Evolutionary conservation across 169 alveolate species (phyloP).

Genomic region (Eimeria tenella): DNA sequence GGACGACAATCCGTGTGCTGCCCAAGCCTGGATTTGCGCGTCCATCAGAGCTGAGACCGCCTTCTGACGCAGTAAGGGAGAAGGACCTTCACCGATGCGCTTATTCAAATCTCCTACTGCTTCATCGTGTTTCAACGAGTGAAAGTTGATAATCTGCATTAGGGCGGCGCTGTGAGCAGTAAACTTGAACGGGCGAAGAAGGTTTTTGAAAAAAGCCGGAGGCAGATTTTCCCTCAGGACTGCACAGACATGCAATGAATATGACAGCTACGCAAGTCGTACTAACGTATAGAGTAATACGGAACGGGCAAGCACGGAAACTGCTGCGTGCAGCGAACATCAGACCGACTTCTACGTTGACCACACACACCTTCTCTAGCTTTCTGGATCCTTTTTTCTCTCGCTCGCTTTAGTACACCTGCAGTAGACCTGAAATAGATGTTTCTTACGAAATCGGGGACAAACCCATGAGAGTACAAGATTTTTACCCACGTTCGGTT

Average conservation of each 20-base stretch:
- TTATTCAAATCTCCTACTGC: slow-evolving; percentile 21
- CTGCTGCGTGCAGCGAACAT: background rate
- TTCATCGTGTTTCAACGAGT: slow-evolving; percentile 72
- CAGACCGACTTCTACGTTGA: background rate
- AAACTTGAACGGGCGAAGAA: slow-evolving; percentile 45
- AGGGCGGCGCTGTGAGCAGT: slow-evolving; percentile 78
- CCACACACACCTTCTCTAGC: slow-evolving; percentile 10
- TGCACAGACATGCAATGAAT: background rate
- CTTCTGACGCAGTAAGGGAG: slow-evolving; percentile 7
- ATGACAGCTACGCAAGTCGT: too few relatives aligned
- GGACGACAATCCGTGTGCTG: slow-evolving; percentile 58
- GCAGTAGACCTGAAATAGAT: slow-evolving; percentile 45
- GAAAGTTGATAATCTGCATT: slow-evolving; percentile 69
- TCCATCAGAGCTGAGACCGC: slow-evolving; percentile 59
- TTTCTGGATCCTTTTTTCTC: slow-evolving; percentile 36
- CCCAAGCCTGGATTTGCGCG: slow-evolving; percentile 63
- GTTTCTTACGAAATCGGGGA: slow-evolving; percentile 44
- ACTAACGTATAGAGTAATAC: too few relatives aligned
- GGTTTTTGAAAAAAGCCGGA: slow-evolving; percentile 22
- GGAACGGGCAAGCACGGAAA: too few relatives aligned
- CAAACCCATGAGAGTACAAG: slow-evolving; percentile 48
- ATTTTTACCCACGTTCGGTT: slow-evolving; percentile 46
- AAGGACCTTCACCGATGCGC: slow-evolving; percentile 1
- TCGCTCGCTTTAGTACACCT: slow-evolving; percentile 41
- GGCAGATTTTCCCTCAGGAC: slow-evolving; percentile 53